Evolutionary conservation across 805 yeast genomes (phyloP).

Genomic region (Candida cerambycidarum): DNA sequence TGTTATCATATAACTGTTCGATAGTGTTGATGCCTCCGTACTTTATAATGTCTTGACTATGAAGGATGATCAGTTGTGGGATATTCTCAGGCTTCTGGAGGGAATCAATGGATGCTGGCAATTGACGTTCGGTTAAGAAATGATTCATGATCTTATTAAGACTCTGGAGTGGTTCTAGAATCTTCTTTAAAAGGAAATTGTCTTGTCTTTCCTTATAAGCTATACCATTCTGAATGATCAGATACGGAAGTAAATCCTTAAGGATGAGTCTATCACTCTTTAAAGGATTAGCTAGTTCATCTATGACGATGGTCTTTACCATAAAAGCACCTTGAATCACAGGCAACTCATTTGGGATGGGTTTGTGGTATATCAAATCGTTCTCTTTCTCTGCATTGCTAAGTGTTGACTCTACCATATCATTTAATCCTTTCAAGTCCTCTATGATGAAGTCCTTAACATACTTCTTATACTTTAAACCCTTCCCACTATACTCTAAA

Average conservation of each 20-base stretch:
- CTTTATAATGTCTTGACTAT: conserved; percentile 52
- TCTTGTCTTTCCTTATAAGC: conserved; percentile 69
- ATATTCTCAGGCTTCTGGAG: conserved; percentile 55
- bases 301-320: conserved; percentile 44
- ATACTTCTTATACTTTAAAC: conserved; percentile 39
- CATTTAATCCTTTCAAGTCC: conserved; percentile 52
- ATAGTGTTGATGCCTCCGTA: conserved; percentile 53
- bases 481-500: conserved; percentile 32
- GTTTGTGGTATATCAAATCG: conserved; percentile 71
- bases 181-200: conserved; percentile 47
- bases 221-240: conserved; percentile 62
- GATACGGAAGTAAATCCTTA: conserved; percentile 62
- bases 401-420: conserved; percentile 45
- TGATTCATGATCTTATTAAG: conserved; percentile 45
- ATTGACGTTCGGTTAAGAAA: conserved; percentile 46
- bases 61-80: conserved; percentile 57
- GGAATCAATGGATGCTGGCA: conserved; percentile 65
- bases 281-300: conserved; percentile 27
- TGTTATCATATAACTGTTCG: conserved; percentile 29
- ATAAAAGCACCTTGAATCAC: conserved; percentile 50
- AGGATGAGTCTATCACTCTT: conserved; percentile 37
- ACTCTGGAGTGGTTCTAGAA: conserved; percentile 46
- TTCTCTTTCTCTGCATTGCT: conserved; percentile 72
- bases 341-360: conserved; percentile 54
- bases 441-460: conserved; percentile 45